Conservation (phyloP, 176 grass and related monocot genomes). For the Aegilops bicornis region DNA sequence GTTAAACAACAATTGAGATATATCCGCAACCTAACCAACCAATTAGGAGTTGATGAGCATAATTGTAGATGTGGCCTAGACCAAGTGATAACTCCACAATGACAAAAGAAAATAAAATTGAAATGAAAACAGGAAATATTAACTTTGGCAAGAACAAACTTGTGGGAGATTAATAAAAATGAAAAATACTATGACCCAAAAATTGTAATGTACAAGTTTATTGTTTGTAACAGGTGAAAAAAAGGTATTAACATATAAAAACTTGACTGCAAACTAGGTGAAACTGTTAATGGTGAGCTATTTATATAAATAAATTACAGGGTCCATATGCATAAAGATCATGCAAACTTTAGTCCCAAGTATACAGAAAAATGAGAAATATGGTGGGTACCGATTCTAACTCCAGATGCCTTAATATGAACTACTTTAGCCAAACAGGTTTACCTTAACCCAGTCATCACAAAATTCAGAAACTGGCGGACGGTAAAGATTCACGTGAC, state of each 20-base stretch:
- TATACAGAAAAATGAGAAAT: slow-evolving; percentile 21
- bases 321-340: slow-evolving; percentile 3
- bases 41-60: slow-evolving; percentile 20
- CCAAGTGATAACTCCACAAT: background rate
- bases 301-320: background rate
- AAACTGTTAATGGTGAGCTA: slow-evolving; percentile 2
- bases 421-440: slow-evolving; percentile 4
- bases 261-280: background rate
- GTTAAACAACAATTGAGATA: slow-evolving; percentile 71
- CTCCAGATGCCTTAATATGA: background rate
- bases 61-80: background rate
- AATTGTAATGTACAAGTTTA: background rate
- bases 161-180: background rate
- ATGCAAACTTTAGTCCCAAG: slow-evolving; percentile 4
- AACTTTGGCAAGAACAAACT: background rate
- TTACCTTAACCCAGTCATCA: slow-evolving; percentile 89
- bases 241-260: background rate
- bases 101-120: background rate
- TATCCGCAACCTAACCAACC: slow-evolving; percentile 64
- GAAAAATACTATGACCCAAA: background rate
- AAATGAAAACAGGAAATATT: background rate
- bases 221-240: slow-evolving; percentile 29
- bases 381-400: background rate
- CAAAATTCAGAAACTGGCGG: slow-evolving; percentile 61
- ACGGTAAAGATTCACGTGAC: slow-evolving; percentile 72